Conservation (phyloP, 139 green algal genomes). For the Picochlorum sp. region DNA sequence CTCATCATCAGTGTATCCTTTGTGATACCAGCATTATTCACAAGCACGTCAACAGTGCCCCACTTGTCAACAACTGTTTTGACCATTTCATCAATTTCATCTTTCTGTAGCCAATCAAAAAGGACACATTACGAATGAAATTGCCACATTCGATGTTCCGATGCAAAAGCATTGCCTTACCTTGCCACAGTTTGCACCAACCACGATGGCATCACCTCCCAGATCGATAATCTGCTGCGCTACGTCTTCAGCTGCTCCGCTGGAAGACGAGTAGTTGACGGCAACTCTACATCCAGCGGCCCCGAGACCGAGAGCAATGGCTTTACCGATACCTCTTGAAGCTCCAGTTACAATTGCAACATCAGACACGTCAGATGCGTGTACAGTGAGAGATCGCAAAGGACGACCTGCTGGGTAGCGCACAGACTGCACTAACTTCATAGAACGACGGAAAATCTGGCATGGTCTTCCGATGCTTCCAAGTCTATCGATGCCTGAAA, state of each 20-base stretch:
- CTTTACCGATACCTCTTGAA: slow-evolving; percentile 85
- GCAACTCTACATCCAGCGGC: slow-evolving; percentile 55
- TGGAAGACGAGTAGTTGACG: slow-evolving; percentile 72
- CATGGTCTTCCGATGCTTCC: no score
- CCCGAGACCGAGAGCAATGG: slow-evolving; percentile 79
- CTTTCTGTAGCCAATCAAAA: slow-evolving; percentile 8
- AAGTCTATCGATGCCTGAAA: no score
- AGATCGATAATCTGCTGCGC: slow-evolving; percentile 27
- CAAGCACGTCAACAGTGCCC: slow-evolving; percentile 90
- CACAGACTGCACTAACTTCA: no score
- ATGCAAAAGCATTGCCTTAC: not conserved
- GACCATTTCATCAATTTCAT: slow-evolving; percentile 37
- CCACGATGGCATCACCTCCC: slow-evolving; percentile 63
- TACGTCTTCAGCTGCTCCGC: slow-evolving; percentile 69
- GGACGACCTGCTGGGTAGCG: not conserved
- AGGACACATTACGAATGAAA: not conserved
- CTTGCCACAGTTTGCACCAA: slow-evolving; percentile 61
- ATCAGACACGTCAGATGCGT: slow-evolving; percentile 1
- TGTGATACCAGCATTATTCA: slow-evolving; percentile 99
- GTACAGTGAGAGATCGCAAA: not conserved
- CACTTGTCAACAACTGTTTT: slow-evolving; percentile 63
- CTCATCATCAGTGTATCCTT: slow-evolving; percentile 92
- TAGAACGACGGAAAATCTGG: no score
- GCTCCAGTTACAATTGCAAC: slow-evolving; percentile 85
- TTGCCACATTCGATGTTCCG: not conserved